A percentile compares a stretch with the other conserved stretches of the same genome.
Evolutionary conservation across 2,329 filamentous ascomycete genomes (phyloP).

Genomic region (Coniochaeta sp.): DNA sequence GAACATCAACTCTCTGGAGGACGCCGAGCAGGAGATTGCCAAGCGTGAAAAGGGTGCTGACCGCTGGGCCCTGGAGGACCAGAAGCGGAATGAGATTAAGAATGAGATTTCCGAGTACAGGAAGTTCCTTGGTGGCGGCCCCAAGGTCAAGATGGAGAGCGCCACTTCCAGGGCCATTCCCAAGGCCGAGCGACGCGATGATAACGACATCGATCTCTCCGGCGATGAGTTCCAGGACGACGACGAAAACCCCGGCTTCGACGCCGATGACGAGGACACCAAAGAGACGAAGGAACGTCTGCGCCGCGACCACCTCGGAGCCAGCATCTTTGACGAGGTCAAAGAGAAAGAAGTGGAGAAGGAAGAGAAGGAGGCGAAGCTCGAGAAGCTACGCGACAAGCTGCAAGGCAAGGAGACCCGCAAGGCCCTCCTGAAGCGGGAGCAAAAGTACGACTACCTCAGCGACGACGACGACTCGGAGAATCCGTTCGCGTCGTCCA

Average conservation of each 20-base stretch:
- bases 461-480: slow-evolving; percentile 64
- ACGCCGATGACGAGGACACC: slow-evolving; percentile 72
- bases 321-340: slow-evolving; percentile 70
- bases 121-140: slow-evolving; percentile 40
- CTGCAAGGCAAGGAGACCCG: slow-evolving; percentile 69
- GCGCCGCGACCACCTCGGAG: slow-evolving; percentile 75
- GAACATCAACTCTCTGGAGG: slow-evolving; percentile 69
- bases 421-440: slow-evolving; percentile 76
- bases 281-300: slow-evolving; percentile 67
- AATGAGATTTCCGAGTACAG: slow-evolving; percentile 56
- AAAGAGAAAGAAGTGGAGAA: slow-evolving; percentile 67
- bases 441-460: slow-evolving; percentile 82
- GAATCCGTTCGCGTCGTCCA: slow-evolving; percentile 25
- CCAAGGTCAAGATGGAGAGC: slow-evolving; percentile 63
- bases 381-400: slow-evolving; percentile 62
- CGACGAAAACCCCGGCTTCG: slow-evolving; percentile 70
- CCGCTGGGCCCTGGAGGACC: slow-evolving; percentile 71
- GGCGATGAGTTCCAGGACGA: slow-evolving; percentile 80
- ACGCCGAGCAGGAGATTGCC: slow-evolving; percentile 73
- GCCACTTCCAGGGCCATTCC: slow-evolving; percentile 54
- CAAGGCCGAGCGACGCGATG: slow-evolving; percentile 60
- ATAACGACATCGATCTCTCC: slow-evolving; percentile 61
- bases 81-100: slow-evolving; percentile 50
- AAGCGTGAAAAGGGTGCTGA: slow-evolving; percentile 68
- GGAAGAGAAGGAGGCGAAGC: slow-evolving; percentile 62